These are phyloP conservation scores for Schizophyllum amplum DNA, from an alignment of 1,284 basidiomycete genomes.

Conservation along the genomic window DNA sequence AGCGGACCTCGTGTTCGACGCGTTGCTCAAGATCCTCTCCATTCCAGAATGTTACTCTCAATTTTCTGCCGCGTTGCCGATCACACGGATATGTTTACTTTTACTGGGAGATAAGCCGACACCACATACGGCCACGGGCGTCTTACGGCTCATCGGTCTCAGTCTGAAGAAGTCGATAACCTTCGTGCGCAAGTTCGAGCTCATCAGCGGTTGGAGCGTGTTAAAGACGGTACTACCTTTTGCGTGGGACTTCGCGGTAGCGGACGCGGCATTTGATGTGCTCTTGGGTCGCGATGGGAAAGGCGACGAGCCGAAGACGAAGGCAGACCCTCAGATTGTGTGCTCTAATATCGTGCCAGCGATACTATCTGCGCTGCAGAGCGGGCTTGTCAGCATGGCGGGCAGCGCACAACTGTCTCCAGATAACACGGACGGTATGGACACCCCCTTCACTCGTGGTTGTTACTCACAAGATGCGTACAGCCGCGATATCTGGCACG, in stretches of 20 bases:
- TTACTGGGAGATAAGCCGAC: constrained; percentile 65
- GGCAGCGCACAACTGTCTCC: not conserved
- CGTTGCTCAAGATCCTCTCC: constrained; percentile 50
- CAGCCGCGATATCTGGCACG: constrained; percentile 21
- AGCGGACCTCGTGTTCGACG: constrained; percentile 53
- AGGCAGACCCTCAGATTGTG: constrained; percentile 21
- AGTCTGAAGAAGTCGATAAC: constrained; percentile 44
- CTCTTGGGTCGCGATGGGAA: constrained; percentile 37
- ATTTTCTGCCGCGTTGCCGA: constrained; percentile 61
- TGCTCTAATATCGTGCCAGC: constrained; percentile 64
- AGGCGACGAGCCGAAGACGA: constrained; percentile 10
- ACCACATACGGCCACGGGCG: constrained; percentile 45
- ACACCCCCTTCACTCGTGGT: not conserved
- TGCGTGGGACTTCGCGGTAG: constrained; percentile 60
- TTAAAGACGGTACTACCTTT: constrained; percentile 56
- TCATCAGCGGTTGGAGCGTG: constrained; percentile 68
- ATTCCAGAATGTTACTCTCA: constrained; percentile 46
- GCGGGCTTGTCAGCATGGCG: constrained; percentile 30
- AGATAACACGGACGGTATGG: not conserved
- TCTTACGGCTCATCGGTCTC: constrained; percentile 52
- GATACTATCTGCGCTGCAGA: constrained; percentile 54
- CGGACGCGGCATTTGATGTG: constrained; percentile 56
- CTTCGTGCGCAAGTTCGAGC: constrained; percentile 67
- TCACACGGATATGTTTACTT: constrained; percentile 66
- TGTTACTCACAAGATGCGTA: constrained; percentile 9